phyloP scores from a whole-genome alignment of 345 rosid genomes.

The Bretschneidera sinensis region DNA sequence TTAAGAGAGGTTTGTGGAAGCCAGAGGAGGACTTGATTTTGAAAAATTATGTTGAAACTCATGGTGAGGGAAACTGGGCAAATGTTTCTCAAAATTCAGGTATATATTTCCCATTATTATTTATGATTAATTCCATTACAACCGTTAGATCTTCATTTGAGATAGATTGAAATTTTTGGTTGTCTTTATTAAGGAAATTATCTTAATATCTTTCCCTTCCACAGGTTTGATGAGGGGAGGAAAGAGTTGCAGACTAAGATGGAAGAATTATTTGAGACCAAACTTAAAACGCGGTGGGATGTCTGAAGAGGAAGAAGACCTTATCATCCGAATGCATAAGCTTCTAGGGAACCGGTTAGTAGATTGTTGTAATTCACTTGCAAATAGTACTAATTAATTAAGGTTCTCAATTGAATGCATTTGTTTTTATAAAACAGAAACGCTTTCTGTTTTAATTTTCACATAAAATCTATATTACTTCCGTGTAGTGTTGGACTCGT shows the following conservation, averaged over 20 bases:
- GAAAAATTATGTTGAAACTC: slow-evolving; percentile 56
- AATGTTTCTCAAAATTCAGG: slow-evolving; percentile 64
- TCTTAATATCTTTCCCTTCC: not conserved
- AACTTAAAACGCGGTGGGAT: slow-evolving; percentile 72
- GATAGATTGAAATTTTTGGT: too few relatives aligned
- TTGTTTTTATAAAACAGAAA: too few relatives aligned
- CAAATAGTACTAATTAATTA: too few relatives aligned
- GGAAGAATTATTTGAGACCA: slow-evolving; percentile 84
- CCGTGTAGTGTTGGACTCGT: too few relatives aligned
- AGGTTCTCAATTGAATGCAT: too few relatives aligned
- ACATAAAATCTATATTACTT: too few relatives aligned
- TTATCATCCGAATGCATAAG: slow-evolving; percentile 84
- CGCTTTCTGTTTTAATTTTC: too few relatives aligned
- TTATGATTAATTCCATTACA: too few relatives aligned
- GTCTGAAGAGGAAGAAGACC: slow-evolving; percentile 79
- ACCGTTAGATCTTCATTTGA: too few relatives aligned
- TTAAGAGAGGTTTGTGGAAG: slow-evolving; percentile 74
- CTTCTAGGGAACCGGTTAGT: slow-evolving; percentile 74
- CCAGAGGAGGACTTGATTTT: slow-evolving; percentile 82
- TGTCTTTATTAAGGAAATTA: not conserved
- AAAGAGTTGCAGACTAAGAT: slow-evolving; percentile 83
- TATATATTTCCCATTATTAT: slow-evolving; percentile 5
- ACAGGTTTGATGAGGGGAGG: slow-evolving; percentile 76
- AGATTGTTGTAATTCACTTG: not conserved
- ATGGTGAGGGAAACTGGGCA: slow-evolving; percentile 91